A percentile compares a stretch with the other conserved stretches of the same genome.
Evolutionary conservation across 352 stramenopile genomes (phyloP).

Genomic region (Pythium aristosporum): DNA sequence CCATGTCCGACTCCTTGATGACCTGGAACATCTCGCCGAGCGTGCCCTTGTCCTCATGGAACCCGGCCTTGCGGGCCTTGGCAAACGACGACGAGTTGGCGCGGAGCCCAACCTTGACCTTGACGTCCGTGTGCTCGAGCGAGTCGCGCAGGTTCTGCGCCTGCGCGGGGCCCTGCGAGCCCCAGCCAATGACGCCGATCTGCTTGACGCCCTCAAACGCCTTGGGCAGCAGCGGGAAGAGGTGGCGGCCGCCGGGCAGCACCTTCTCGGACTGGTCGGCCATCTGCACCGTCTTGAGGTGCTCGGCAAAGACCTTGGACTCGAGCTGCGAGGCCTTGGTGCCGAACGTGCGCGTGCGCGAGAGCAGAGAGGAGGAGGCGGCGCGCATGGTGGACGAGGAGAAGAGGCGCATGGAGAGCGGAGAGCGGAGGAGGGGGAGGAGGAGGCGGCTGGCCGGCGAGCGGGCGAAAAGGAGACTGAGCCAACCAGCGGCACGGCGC

Average conservation of each 20-base stretch:
- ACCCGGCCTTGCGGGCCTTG: conserved; percentile 89
- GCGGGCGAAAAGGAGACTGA: conserved; percentile 30
- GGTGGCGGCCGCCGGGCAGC: conserved; percentile 85
- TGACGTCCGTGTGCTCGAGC: conserved; percentile 90
- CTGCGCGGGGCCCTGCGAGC: conserved; percentile 96
- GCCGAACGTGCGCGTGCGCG: conserved; percentile 44
- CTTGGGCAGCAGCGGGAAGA: conserved; percentile 94
- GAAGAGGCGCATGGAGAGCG: conserved; percentile 61
- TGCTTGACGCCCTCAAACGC: conserved; percentile 96
- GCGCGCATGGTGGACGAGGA: conserved; percentile 49
- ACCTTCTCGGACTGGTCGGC: conserved; percentile 73
- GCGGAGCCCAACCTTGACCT: conserved; percentile 90
- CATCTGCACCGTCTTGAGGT: conserved; percentile 80
- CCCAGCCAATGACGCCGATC: conserved; percentile 98
- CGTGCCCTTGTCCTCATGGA: conserved; percentile 91
- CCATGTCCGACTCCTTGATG: conserved; percentile 96
- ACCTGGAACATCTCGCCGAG: conserved; percentile 96
- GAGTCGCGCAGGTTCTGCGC: conserved; percentile 97
- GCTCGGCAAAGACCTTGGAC: conserved; percentile 68
- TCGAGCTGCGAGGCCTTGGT: conserved; percentile 64
- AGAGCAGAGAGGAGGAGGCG: conserved; percentile 43
- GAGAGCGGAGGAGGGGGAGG: not conserved
- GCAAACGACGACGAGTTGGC: conserved; percentile 74
- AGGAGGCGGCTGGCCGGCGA: conserved; percentile 11
- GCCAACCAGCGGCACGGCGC: not conserved